phyloP scores from a whole-genome alignment of 2,329 filamentous ascomycete genomes.

The Botrytis paeoniae region DNA sequence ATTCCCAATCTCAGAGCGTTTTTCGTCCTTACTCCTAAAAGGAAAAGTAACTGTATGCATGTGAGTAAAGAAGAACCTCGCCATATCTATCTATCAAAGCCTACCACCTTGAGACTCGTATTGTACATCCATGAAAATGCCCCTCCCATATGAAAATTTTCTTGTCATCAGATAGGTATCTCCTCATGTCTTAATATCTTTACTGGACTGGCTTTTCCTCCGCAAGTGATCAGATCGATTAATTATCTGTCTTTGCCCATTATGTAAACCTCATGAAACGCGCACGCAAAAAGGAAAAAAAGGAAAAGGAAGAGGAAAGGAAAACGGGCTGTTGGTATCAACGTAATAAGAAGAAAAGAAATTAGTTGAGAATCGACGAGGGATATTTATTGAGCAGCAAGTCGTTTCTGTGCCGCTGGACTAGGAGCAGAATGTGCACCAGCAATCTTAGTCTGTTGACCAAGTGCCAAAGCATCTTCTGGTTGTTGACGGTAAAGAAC shows the following conservation, averaged over 20 bases:
- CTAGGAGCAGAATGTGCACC: slow-evolving; percentile 36
- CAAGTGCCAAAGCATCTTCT: slow-evolving; percentile 45
- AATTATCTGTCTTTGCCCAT: neutral
- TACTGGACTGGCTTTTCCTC: neutral
- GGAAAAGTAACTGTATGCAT: neutral
- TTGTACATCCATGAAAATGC: slow-evolving; percentile 3
- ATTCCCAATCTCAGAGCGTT: neutral
- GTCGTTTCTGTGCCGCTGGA: slow-evolving; percentile 23
- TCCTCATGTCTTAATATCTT: slow-evolving; percentile 8
- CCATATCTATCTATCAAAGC: neutral
- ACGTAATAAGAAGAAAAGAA: neutral
- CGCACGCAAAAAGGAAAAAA: neutral
- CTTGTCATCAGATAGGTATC: neutral
- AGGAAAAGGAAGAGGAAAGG: neutral
- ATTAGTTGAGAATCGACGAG: neutral
- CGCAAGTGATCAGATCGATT: slow-evolving; percentile 4
- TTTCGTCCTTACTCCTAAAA: slow-evolving; percentile 2
- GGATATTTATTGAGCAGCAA: slow-evolving; percentile 8
- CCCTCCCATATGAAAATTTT: neutral
- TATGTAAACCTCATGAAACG: neutral
- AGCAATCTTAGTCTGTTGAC: slow-evolving; percentile 38
- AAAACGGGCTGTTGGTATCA: slow-evolving; percentile 15
- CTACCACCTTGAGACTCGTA: neutral
- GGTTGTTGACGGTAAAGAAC: slow-evolving; percentile 85
- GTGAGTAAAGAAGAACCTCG: neutral